Conservation (phyloP, 805 yeast species). For the Diddensiella caesifluorescens region DNA sequence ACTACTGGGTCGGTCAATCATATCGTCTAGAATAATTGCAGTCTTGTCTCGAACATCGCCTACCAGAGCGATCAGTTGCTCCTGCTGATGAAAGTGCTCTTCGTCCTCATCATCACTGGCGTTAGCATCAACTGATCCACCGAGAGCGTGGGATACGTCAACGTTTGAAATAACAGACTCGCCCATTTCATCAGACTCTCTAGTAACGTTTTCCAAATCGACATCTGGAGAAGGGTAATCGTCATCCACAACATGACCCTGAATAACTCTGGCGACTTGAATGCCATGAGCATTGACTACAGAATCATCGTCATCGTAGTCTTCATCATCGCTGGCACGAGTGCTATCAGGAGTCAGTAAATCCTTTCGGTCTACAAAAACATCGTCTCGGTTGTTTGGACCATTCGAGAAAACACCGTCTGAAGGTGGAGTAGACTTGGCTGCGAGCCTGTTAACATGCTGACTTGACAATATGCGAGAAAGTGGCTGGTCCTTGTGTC, state of each 20-base stretch:
- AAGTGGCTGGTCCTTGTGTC: slow-evolving; percentile 59
- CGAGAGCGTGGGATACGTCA: slow-evolving; percentile 51
- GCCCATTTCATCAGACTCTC: slow-evolving; percentile 4
- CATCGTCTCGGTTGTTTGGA: not conserved
- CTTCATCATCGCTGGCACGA: slow-evolving; percentile 2
- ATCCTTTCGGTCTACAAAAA: not conserved
- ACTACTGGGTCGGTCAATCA: slow-evolving; percentile 92
- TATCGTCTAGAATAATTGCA: slow-evolving; percentile 92
- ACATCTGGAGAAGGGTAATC: slow-evolving; percentile 45
- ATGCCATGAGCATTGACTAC: slow-evolving; percentile 36
- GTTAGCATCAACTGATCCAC: slow-evolving; percentile 71
- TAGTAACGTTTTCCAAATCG: slow-evolving; percentile 30
- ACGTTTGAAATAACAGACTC: slow-evolving; percentile 15
- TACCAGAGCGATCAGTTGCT: slow-evolving; percentile 89
- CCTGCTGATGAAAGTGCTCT: slow-evolving; percentile 64
- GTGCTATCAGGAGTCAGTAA: not conserved
- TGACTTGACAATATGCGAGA: slow-evolving; percentile 23
- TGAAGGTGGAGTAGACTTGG: not conserved
- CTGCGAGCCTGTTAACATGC: not conserved
- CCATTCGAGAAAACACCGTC: slow-evolving; percentile 4
- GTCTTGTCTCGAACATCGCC: slow-evolving; percentile 92
- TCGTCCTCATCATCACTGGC: slow-evolving; percentile 82
- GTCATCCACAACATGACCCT: slow-evolving; percentile 96
- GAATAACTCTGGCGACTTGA: slow-evolving; percentile 92
- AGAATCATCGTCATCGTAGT: slow-evolving; percentile 26